Percentiles rank a stretch among this genome's conserved stretches.
Evolutionary conservation across 1,284 basidiomycete genomes (phyloP).

Genomic region (Quambalaria eucalypti): DNA sequence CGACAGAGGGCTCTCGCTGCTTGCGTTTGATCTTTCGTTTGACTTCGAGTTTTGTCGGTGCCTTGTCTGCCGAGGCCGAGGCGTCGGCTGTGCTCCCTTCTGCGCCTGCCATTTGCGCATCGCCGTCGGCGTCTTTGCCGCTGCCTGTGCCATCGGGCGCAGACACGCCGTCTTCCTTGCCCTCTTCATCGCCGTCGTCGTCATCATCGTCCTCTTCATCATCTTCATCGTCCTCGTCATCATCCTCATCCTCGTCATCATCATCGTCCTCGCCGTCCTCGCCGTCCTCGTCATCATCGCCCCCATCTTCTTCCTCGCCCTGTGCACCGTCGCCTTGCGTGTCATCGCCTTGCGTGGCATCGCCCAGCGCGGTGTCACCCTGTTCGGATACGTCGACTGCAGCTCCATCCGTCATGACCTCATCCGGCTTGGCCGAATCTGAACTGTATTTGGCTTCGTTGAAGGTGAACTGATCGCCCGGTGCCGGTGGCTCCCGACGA

Average conservation of each 20-base stretch:
- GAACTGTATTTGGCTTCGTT: not conserved
- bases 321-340: slow-evolving; percentile 12
- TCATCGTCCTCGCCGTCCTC: slow-evolving; percentile 19
- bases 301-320: slow-evolving; percentile 19
- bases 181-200: slow-evolving; percentile 9
- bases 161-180: not conserved
- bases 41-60: not conserved
- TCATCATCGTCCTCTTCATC: slow-evolving; percentile 11
- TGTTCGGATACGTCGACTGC: not conserved
- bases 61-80: too few species aligned
- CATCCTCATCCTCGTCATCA: slow-evolving; percentile 15
- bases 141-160: not conserved
- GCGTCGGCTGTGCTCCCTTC: not conserved
- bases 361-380: not conserved
- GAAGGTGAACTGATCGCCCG: not conserved
- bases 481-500: not conserved
- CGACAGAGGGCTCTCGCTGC: not conserved
- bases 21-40: not conserved
- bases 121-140: not conserved
- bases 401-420: not conserved
- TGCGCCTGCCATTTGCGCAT: not conserved
- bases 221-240: slow-evolving; percentile 11
- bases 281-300: slow-evolving; percentile 26
- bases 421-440: not conserved
- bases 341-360: not conserved